Evolutionary conservation across 2,329 filamentous ascomycete genomes (phyloP), one percentile per base, ranked within the genome.

Genomic region (Colletotrichum spinosum): DNA sequence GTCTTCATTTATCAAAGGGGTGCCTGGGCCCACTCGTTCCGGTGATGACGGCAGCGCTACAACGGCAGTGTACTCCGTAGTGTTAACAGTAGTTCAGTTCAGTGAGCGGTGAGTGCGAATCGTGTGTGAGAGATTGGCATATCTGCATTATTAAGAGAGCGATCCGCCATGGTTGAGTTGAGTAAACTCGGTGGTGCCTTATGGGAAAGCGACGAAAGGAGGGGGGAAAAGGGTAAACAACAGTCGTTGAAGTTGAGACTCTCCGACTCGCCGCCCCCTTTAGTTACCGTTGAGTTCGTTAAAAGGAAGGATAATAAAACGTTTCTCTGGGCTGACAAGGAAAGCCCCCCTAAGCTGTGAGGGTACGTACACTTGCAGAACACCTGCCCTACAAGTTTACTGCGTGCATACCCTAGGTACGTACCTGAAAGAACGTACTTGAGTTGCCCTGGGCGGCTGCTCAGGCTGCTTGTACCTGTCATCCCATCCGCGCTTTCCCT

Each of bases 1-100:
- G 51, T 65, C 62, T 56, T 55, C 57, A 65, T 65, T 56, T 46
- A 61, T 53, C 46, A 45, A 45, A 65, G 62, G 62, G 60, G 62
- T 51, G 52, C 13, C 50, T 39, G 25, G 37, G 48, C 35, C 62
- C 62, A 65, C 62, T 42, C 48, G 37, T 35, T 35, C 52, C 58
- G 51, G 57, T 48, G 57, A 52, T 34, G 57, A 61, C 55, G 55
- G 55, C 55, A 45, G 17, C 13, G 44, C 44, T 10, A 10, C 15
- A 25, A 5, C 25, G 25, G 25, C 25, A 25, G 25, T 25, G 25
- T 25, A 25, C 25, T 5, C 25, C 25, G 25, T 25, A 25, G 25
- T 25, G 25, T 25, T 25, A 25, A 25, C 25, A 25, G 25, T 25
- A 41, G 38, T 13, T 3, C 38, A 41, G 13, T 9, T 13, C 9